Base-by-base conservation (phyloP, 1,284 basidiomycete genomes). In the Ganoderma sp. region DNA sequence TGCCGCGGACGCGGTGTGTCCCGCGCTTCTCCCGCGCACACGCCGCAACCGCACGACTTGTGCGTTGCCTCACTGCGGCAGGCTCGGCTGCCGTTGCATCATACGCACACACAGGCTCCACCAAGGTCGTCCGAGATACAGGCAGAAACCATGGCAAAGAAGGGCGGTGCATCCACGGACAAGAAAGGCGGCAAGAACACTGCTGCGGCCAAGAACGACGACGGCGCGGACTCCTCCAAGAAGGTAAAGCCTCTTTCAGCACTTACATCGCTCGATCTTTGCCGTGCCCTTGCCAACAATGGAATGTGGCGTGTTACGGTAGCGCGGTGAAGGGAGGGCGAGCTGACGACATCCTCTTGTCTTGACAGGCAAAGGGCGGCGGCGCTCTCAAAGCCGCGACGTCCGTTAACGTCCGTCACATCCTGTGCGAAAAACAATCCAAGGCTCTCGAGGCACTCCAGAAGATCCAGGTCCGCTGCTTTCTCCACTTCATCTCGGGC, bases 351-450 rank as follows among this genome's bases (percentile, higher is more conserved):
- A 62, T 28, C 45, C 9, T 37, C 8, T 22, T 62, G 17, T 22
- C 45, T 39, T n/a, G 12, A 64, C 50, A 90, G 86, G 83, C 81
- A 9, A 90, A 88, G 73, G 82, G 83, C 17, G 81, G 80, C 1
- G 68, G 80, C 1, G 68, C 52, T 2, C 74, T 90, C 71, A 94
- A 93, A 78, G 81, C 92, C 34, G 92, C 93, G 12, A 94, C 88
- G 25, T 88, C 92, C 32, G 82, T 95, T 52, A 94, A 94, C 75
- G 92, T 95, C 39, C 88, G 94, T 32, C 93, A 95, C 78, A 93
- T 95, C 61, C 81, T 95, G 25, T 95, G 93, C 79, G 94, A 95
- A 79, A 95, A 95, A 75, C 90, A 94, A 67, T 90, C 91, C 8
- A 91, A 86, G 74, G 91, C 87, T 0, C 82, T 84, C 62, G 92